phyloP scores from a whole-genome alignment of 257 asterid species.

The Nicotiana undulata region DNA sequence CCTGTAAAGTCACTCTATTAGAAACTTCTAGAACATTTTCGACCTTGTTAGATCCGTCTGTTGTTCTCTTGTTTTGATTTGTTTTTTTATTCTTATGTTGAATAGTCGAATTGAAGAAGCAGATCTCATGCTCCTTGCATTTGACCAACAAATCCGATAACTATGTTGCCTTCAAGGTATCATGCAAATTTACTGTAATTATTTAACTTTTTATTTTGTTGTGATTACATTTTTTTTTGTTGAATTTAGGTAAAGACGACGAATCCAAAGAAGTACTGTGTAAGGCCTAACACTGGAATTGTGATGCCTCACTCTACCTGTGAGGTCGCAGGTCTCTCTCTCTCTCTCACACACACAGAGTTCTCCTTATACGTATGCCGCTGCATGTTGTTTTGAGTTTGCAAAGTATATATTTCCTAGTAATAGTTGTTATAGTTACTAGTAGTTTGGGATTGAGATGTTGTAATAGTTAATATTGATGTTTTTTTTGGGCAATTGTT shows the following conservation, averaged over 20 bases:
- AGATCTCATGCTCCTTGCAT: conserved; percentile 60
- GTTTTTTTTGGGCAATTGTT: not conserved
- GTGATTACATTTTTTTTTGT: not conserved
- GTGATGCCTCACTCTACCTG: conserved; percentile 76
- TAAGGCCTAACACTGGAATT: conserved; percentile 94
- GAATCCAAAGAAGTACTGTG: conserved; percentile 97
- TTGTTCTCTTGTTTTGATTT: conserved; percentile 2
- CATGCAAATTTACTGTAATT: not conserved
- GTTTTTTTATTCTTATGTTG: not conserved
- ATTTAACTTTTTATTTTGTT: not conserved
- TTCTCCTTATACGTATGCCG: not conserved
- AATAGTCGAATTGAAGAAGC: conserved; percentile 83
- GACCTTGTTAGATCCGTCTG: conserved; percentile 23
- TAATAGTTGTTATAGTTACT: not conserved
- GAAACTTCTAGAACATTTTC: conserved; percentile 17
- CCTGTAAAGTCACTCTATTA: conserved; percentile 27
- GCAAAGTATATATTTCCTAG: not conserved
- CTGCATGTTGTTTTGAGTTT: not conserved
- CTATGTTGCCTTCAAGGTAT: conserved; percentile 78
- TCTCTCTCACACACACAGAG: not conserved
- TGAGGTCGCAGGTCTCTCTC: conserved; percentile 56
- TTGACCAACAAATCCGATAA: conserved; percentile 54
- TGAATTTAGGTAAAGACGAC: conserved; percentile 82
- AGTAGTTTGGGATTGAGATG: not conserved
- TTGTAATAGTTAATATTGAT: not conserved